These are phyloP conservation scores for Aurifilum marmelostoma DNA, from an alignment of 2,329 filamentous ascomycete genomes.

Conservation along the genomic window DNA sequence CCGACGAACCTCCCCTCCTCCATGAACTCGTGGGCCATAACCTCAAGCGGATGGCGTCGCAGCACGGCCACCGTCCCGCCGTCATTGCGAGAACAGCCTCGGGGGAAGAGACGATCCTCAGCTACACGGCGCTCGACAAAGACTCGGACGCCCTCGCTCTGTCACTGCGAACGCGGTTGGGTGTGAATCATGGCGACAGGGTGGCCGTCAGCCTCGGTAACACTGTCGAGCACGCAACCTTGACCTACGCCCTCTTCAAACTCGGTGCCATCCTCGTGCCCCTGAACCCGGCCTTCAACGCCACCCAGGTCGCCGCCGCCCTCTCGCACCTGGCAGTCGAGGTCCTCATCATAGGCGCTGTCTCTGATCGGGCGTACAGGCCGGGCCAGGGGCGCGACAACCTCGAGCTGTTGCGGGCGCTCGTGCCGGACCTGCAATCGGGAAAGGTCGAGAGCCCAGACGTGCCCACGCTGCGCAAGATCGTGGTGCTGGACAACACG, in stretches of 20 bases:
- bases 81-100: slow-evolving; percentile 53
- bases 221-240: slow-evolving; percentile 77
- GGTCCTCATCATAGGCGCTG: slow-evolving; percentile 81
- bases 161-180: slow-evolving; percentile 65
- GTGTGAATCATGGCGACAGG: slow-evolving; percentile 79
- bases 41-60: slow-evolving; percentile 66
- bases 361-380: slow-evolving; percentile 79
- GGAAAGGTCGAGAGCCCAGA: slow-evolving; percentile 44
- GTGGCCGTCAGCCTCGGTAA: slow-evolving; percentile 89
- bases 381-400: slow-evolving; percentile 59
- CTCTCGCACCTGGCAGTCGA: slow-evolving; percentile 73
- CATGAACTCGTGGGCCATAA: slow-evolving; percentile 72
- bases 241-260: slow-evolving; percentile 91
- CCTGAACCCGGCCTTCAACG: slow-evolving; percentile 87
- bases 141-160: slow-evolving; percentile 76
- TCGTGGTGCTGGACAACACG: slow-evolving; percentile 83
- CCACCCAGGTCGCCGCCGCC: slow-evolving; percentile 75
- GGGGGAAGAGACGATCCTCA: slow-evolving; percentile 67
- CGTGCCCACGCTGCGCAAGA: slow-evolving; percentile 69
- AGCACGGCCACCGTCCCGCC: slow-evolving; percentile 66
- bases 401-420: slow-evolving; percentile 47
- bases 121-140: slow-evolving; percentile 74
- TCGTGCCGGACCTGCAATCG: slow-evolving; percentile 48
- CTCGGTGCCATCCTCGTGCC: slow-evolving; percentile 94
- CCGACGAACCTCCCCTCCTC: slow-evolving; percentile 62